These are phyloP conservation scores for Tricholoma bakamatsutake DNA, from an alignment of 768 basidiomycete species.

Conservation along the genomic window DNA sequence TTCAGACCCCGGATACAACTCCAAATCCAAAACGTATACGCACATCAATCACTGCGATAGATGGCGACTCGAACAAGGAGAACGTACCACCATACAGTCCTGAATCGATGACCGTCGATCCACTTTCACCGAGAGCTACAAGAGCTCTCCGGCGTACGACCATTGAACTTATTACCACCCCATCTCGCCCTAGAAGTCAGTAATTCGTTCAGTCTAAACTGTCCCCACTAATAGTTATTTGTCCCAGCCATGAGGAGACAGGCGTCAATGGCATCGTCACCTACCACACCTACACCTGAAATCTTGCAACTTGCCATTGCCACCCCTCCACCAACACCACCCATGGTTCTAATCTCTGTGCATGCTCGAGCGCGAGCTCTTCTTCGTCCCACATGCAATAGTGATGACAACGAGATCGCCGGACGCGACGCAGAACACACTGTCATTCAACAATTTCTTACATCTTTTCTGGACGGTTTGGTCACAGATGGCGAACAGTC, in stretches of 20 bases:
- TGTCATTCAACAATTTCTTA: slow-evolving; percentile 53
- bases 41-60: slow-evolving; percentile 35
- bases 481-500: slow-evolving; percentile 20
- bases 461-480: slow-evolving; percentile 39
- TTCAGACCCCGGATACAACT: slow-evolving; percentile 56
- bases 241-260: slow-evolving; percentile 38
- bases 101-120: slow-evolving; percentile 28
- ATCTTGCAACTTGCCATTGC: slow-evolving; percentile 38
- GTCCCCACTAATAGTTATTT: background rate
- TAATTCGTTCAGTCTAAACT: background rate
- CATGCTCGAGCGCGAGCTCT: slow-evolving; percentile 61
- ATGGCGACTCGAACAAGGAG: slow-evolving; percentile 68
- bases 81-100: slow-evolving; percentile 61
- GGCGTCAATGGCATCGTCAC: slow-evolving; percentile 35
- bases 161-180: slow-evolving; percentile 30
- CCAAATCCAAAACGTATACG: slow-evolving; percentile 64
- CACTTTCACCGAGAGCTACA: slow-evolving; percentile 33
- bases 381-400: slow-evolving; percentile 67
- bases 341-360: slow-evolving; percentile 39
- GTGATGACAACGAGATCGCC: slow-evolving; percentile 42
- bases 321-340: slow-evolving; percentile 62
- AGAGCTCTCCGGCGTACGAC: slow-evolving; percentile 33
- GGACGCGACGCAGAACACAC: slow-evolving; percentile 65
- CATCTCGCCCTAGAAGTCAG: slow-evolving; percentile 45
- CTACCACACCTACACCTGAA: slow-evolving; percentile 40